phyloP scores from a whole-genome alignment of 441 rosid genomes.

The Arabidopsis hybrid region DNA sequence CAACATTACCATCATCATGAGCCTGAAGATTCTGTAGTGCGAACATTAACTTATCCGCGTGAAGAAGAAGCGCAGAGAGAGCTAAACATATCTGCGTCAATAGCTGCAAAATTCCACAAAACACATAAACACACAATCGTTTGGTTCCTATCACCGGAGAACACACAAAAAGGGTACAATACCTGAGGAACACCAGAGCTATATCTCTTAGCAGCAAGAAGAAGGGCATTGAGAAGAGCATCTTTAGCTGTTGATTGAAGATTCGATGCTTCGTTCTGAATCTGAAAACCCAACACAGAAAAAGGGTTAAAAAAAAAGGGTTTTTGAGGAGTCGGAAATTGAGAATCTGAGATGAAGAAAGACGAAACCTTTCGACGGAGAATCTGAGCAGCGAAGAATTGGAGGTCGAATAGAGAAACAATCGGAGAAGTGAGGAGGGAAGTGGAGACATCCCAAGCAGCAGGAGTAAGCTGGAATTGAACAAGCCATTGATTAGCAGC shows the following conservation, averaged over 20 bases:
- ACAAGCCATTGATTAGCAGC: constrained; percentile 98
- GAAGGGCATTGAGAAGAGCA: constrained; percentile 85
- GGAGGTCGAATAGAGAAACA: constrained; percentile 71
- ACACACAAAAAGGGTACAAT: constrained; percentile 21
- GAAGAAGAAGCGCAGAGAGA: constrained; percentile 82
- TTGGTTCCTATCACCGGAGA: not conserved
- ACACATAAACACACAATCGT: constrained; percentile 8
- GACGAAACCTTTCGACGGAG: constrained; percentile 79
- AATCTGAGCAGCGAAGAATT: constrained; percentile 97
- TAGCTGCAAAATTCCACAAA: constrained; percentile 60
- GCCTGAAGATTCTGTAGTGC: constrained; percentile 83
- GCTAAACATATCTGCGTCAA: constrained; percentile 97
- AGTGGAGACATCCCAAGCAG: constrained; percentile 91
- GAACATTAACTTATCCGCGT: constrained; percentile 78
- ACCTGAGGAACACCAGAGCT: constrained; percentile 98
- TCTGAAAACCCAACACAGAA: constrained; percentile 54
- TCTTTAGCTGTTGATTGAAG: constrained; percentile 77
- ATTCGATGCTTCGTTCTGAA: constrained; percentile 87
- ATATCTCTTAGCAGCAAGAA: constrained; percentile 82
- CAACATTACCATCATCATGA: constrained; percentile 83
- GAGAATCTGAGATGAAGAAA: constrained; percentile 16
- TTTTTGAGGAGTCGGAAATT: not conserved
- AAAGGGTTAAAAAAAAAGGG: not conserved
- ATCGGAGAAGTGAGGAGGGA: constrained; percentile 84
- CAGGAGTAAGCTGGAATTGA: constrained; percentile 86